A percentile compares a stretch with the other conserved stretches of the same genome.
Conservation (phyloP, 2,329 filamentous ascomycete species). For the Monosporascus sp. region DNA sequence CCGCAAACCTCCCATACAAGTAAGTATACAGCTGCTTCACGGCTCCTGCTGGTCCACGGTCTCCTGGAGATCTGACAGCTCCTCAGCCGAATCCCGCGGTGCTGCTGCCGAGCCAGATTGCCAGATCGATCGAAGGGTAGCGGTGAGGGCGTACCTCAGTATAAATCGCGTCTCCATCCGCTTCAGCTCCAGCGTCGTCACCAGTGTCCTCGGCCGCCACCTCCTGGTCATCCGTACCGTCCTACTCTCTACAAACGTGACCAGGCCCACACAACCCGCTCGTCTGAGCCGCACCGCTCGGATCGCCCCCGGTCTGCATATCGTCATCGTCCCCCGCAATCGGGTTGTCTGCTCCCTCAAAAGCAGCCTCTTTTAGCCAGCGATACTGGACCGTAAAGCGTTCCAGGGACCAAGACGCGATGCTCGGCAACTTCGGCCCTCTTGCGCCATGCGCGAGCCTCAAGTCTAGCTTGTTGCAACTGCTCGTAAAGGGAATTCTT, state of each 20-base stretch:
- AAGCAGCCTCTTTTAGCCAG: slow-evolving; percentile 5
- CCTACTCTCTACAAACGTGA: background rate
- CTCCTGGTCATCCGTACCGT: background rate
- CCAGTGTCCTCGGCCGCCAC: background rate
- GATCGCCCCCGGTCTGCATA: too few relatives aligned
- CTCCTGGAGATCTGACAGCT: background rate
- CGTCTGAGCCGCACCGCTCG: too few relatives aligned
- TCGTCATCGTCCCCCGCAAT: background rate
- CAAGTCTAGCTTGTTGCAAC: slow-evolving; percentile 36
- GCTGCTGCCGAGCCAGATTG: background rate
- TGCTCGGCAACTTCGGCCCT: slow-evolving; percentile 52
- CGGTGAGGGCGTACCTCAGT: background rate
- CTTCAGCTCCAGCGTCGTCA: background rate
- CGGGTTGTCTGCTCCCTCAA: slow-evolving; percentile 1
- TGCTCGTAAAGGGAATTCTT: slow-evolving; percentile 43
- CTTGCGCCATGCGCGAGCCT: slow-evolving; percentile 45
- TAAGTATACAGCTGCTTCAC: background rate
- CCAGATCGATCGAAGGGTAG: background rate
- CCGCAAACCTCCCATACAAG: too few relatives aligned
- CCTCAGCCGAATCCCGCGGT: background rate
- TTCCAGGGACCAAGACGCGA: slow-evolving; percentile 43
- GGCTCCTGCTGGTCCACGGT: background rate
- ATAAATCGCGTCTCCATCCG: background rate
- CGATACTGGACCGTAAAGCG: slow-evolving; percentile 28
- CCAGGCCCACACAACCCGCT: background rate